These are phyloP conservation scores for Paecilomyces variotii DNA, from an alignment of 2,329 filamentous ascomycete species.

Conservation along the genomic window DNA sequence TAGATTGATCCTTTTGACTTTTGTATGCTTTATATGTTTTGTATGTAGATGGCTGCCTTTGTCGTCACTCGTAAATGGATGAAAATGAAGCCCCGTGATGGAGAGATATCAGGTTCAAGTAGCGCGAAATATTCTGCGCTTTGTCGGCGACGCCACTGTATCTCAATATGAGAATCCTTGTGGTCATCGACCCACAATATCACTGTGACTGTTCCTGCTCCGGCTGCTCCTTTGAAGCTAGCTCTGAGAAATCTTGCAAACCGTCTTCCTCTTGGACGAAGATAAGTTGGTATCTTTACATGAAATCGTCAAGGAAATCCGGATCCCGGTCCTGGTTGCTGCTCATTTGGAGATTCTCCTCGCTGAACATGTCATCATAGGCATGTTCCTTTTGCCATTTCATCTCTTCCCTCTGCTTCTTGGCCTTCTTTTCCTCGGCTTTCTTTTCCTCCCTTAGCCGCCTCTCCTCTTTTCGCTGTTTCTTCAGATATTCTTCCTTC, in stretches of 20 bases:
- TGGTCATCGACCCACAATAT: neutral
- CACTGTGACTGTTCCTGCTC: neutral
- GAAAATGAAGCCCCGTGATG: neutral
- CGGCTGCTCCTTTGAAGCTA: neutral
- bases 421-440: conserved; percentile 34
- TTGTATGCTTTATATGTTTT: neutral
- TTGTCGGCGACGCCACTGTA: neutral
- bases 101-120: neutral
- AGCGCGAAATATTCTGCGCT: neutral
- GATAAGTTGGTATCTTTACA: conserved; percentile 47
- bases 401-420: conserved; percentile 73
- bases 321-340: conserved; percentile 80
- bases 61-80: neutral
- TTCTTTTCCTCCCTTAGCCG: conserved; percentile 33
- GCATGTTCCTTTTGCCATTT: conserved; percentile 97
- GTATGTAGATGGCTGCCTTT: neutral
- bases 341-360: conserved; percentile 66
- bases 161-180: neutral
- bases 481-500: conserved; percentile 65
- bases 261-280: neutral
- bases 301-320: conserved; percentile 81
- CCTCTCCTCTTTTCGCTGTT: conserved; percentile 61
- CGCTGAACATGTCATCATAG: conserved; percentile 84
- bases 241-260: neutral
- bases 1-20: too few species aligned